These are phyloP conservation scores for Apostasia shenzhenica DNA, from an alignment of 106 monocot species.

Conservation along the genomic window DNA sequence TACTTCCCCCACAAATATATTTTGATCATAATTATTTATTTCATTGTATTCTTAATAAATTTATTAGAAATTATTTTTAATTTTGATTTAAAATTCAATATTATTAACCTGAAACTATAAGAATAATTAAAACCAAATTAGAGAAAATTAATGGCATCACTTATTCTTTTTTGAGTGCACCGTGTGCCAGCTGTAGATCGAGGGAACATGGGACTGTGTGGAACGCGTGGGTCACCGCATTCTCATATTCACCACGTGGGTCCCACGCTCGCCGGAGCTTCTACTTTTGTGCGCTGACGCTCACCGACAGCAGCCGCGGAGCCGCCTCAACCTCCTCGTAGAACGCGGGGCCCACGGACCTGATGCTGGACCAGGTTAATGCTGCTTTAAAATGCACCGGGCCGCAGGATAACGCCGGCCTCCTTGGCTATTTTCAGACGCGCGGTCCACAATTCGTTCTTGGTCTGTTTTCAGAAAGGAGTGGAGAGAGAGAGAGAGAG, in stretches of 20 bases:
- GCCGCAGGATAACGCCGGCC: not conserved
- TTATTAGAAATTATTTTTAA: no score
- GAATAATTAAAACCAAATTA: no score
- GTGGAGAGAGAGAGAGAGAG: not conserved
- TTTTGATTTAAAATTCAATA: no score
- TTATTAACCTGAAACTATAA: no score
- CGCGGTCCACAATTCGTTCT: not conserved
- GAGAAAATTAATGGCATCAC: no score
- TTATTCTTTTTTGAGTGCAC: no score
- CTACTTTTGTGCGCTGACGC: not conserved
- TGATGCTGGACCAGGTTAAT: not conserved
- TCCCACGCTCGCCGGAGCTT: not conserved
- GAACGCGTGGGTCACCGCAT: conserved; percentile 3
- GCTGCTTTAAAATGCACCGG: not conserved
- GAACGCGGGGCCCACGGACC: not conserved
- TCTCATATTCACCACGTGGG: not conserved
- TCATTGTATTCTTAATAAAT: no score
- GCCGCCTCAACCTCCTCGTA: not conserved
- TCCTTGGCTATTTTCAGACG: not conserved
- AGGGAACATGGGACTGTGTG: not conserved
- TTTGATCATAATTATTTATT: no score
- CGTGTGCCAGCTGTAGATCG: not conserved
- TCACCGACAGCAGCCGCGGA: not conserved
- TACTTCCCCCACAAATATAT: no score
- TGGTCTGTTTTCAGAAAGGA: not conserved